Evolutionary conservation across 1,284 basidiomycete species (phyloP), one percentile per base, ranked within the genome.

Genomic region (Anthracocystis walkeri): DNA sequence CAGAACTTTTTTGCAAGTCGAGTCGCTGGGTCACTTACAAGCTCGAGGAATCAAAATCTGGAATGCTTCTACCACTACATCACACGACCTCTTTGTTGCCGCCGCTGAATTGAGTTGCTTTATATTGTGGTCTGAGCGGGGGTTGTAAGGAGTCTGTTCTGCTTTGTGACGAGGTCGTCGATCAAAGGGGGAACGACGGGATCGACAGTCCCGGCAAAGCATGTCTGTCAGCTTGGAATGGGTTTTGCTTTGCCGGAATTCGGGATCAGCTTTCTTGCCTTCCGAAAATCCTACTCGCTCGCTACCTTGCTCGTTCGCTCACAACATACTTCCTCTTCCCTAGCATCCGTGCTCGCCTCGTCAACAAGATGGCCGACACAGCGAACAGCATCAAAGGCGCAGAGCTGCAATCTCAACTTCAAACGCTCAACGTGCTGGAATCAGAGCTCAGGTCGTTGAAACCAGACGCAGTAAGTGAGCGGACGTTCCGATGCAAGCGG

Each of bases 391-490:
- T 23, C 46, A 55, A 54, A 38, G 50, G n/a, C 2, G 51, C 45
- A 12, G 60, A 63, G 44, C 41, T 68, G 21, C 53, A 65, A 38
- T 50, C 10, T 45, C 71, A 69, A 63, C 59, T 74, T 3, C 71
- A 74, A 21, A 74, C 62, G 2, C 55, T 74, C 8, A 58, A 48
- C 16, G 65, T 74, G 10, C 49, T 74, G 7, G 71, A 74, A 31
- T 54, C 62, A 3, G 71, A 74, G 58, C 66, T 74, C 33, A 49
- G 48, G 20, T 65, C 71, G 18, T 50, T 74, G 44, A 65, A 57
- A 21, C 29, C 59, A 5, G 56, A 59, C 35, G 55, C 71, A 18
- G 71, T 74, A 52, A 53, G 71, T 68, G 44, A 18, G 40, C 23
- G 31, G 23, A 38, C 4, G 33, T 23, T 38, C 42, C n/a, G 25